Base-by-base conservation (phyloP, 2,329 filamentous ascomycete species). In the Clarireedia paspali region DNA sequence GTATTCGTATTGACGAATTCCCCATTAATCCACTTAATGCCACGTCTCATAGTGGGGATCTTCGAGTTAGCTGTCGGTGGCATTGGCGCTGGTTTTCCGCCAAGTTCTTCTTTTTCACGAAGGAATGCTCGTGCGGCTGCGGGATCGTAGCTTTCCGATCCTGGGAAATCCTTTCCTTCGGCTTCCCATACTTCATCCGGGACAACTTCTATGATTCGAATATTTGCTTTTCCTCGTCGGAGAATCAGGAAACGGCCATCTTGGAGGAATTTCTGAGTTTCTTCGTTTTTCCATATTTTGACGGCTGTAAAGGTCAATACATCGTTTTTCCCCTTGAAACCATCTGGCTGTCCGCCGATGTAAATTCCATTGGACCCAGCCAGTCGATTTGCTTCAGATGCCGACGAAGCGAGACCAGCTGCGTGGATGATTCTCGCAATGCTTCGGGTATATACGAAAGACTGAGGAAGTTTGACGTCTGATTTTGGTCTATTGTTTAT, bases 201-300 rank as follows among this genome's bases (percentile, higher is more conserved):
- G 30, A 86, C 72, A 59, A 86, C 73, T 69, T 84, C 74, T 51
- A 86, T 74, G 60, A 85, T 76, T 47, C 81, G 78, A 47, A 86
- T 69, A 59, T 84, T 82, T 70, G 83, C 78, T 72, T 84, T 85
- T 61, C 82, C 82, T 65, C 77, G 81, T 60, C 83, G 80, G 53
- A 86, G 71, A 62, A 86, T 77, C 60, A 86, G 71, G 47, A 85
- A 62, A 60, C 77, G 74, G 10, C 57, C 80, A 59, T 84, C 80
- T 17, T 89, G 77, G 55, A 87, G 72, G 64, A 78, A 87, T 55
- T 81, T 79, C 57, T 74, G 66, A 0, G 82, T 84, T 53, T 85
- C 79, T 24, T 75, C 70, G 0, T 76, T 73, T 62, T 74, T 78
- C 77, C 82, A 83, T 23, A 77, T 70, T 66, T 82, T 81, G 58